Base-by-base conservation (phyloP, 2,329 filamentous ascomycete genomes). In the Colletotrichum limetticola region DNA sequence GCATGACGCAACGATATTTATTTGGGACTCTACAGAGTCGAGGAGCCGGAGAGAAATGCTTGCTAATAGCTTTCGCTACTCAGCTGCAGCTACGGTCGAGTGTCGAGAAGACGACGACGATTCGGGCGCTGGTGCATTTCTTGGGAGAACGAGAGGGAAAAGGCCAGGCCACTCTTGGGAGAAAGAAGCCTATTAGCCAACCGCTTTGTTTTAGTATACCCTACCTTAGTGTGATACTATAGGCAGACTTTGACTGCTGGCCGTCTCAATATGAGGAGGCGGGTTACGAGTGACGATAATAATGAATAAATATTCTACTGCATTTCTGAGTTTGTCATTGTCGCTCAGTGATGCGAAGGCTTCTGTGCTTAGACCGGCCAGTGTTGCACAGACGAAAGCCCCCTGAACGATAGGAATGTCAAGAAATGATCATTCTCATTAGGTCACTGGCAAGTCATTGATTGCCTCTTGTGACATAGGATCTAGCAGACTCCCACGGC, bases 281-380 rank as follows among this genome's bases (percentile, higher is more conserved):
- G 49, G 64, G 28, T 57, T 59, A 71, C 22, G 68, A 57, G 35
- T 68, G 57, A 71, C 56, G 68, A 71, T 49, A 28, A 59, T 42
- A 46, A 68, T 32, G 52, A 68, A 64, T 26, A 11, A 37, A 26
- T 30, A 67, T 32, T 60, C 49, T 11, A 61, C 22, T 56, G 5
- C 24, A 42, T 12, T 7, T 22, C 11, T 30, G 12, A 35, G n/a
- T 12, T 14, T 26, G 12, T n/a, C 8, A 26, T 24, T n/a, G 6
- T 16, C 19, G 26, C 19, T 26, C 24, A 19, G 53, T 35, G 24
- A 42, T 35, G 26, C 5, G 5, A 57, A n/a, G 32, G 42, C 19
- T 49, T 55, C 26, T 52, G 32, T 71, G 46, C 6, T 59, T 30
- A 46, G 52, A 42, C 35, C 24, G 24, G 46, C 63, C 26, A 60